These are phyloP conservation scores for Alisma plantagoaquatica DNA, from an alignment of 106 monocot species.

Conservation along the genomic window DNA sequence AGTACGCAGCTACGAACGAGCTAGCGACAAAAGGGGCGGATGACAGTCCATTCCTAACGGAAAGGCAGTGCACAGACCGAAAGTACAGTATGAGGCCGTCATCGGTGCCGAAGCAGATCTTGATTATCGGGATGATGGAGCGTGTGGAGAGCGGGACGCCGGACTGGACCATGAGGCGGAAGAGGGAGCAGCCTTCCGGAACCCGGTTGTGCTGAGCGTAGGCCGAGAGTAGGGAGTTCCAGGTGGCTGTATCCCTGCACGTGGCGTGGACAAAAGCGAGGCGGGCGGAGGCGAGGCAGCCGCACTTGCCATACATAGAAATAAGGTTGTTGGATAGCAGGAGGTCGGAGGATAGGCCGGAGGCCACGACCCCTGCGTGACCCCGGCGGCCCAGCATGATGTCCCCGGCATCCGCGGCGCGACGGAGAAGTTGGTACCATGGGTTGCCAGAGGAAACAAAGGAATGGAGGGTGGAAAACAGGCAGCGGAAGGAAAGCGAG, in stretches of 20 bases:
- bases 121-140: conserved; percentile 55
- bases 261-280: conserved; percentile 37
- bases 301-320: conserved; percentile 26
- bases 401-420: conserved; percentile 17
- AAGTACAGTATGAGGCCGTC: conserved; percentile 7
- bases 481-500: too few relatives aligned
- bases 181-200: conserved; percentile 23
- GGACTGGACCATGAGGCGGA: conserved; percentile 33
- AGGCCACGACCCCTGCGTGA: conserved; percentile 38
- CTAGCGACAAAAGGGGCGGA: conserved; percentile 39
- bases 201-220: conserved; percentile 32
- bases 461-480: too few relatives aligned
- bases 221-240: conserved; percentile 68
- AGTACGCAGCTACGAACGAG: conserved; percentile 37
- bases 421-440: conserved; percentile 26
- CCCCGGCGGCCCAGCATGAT: conserved; percentile 13
- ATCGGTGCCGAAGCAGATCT: conserved; percentile 39
- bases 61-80: conserved; percentile 23
- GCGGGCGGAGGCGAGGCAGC: conserved; percentile 28
- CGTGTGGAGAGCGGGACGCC: conserved; percentile 16
- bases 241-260: conserved; percentile 35
- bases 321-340: conserved; percentile 66
- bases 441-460: too few relatives aligned
- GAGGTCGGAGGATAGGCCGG: conserved; percentile 24
- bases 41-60: conserved; percentile 23